Percentiles rank a stretch among this genome's conserved stretches.
These are phyloP conservation scores for Knufia petricola DNA, from an alignment of 2,329 filamentous ascomycete species.

Conservation along the genomic window DNA sequence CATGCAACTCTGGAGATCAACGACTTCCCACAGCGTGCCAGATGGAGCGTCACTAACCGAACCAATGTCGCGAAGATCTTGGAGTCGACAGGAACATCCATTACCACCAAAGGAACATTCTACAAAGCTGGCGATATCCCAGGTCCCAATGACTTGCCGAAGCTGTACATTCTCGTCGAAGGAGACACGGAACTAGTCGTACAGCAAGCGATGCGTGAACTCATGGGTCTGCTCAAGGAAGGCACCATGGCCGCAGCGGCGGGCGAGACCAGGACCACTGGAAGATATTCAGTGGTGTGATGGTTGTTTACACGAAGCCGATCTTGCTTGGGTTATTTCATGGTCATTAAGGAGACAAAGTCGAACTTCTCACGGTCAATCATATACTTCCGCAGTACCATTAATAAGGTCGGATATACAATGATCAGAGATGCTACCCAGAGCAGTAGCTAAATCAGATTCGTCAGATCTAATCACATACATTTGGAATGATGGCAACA, in stretches of 20 bases:
- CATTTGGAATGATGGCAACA: no score
- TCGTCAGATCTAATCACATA: no score
- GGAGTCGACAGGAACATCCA: conserved; percentile 86
- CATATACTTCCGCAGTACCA: no score
- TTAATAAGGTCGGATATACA: no score
- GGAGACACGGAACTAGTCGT: conserved; percentile 92
- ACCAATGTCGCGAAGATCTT: conserved; percentile 98
- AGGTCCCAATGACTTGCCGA: conserved; percentile 65
- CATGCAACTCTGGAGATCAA: conserved; percentile 98
- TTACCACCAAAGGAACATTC: conserved; percentile 93
- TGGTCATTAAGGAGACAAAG: no score
- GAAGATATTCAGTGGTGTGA: conserved; percentile 77
- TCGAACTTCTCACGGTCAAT: no score
- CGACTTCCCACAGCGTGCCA: conserved; percentile 95
- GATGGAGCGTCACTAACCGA: conserved; percentile 96
- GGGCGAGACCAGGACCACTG: conserved; percentile 62
- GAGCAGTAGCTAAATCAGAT: no score
- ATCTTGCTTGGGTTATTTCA: no score
- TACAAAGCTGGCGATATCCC: conserved; percentile 77
- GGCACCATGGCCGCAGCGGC: conserved; percentile 82
- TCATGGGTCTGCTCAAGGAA: conserved; percentile 79
- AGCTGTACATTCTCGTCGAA: conserved; percentile 95
- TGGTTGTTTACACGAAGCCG: neutral
- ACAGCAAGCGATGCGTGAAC: conserved; percentile 77
- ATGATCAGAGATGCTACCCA: no score